phyloP scores from a whole-genome alignment of 2,329 filamentous ascomycete species.

The Diaporthe sp. region DNA sequence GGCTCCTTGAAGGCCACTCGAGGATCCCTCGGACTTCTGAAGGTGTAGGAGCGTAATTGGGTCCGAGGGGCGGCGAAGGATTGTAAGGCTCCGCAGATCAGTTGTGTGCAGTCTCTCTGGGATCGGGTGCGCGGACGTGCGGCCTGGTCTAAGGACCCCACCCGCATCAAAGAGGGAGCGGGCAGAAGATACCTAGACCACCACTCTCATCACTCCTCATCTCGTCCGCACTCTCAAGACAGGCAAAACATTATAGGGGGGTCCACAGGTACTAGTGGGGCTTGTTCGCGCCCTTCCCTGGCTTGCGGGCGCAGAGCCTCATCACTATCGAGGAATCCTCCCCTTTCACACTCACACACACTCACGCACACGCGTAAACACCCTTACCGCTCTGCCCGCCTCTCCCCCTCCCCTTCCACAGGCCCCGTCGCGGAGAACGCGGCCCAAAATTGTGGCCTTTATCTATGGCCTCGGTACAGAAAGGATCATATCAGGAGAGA shows the following conservation, averaged over 20 bases:
- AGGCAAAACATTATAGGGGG: background rate
- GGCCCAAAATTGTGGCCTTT: background rate
- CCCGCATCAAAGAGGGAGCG: slow-evolving; percentile 2
- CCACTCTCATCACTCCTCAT: background rate
- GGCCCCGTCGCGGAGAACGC: background rate
- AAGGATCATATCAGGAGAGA: background rate
- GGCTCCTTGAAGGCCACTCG: background rate
- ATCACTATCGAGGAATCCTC: background rate
- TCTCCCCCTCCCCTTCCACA: background rate
- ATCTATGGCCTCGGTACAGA: background rate
- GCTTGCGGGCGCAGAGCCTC: slow-evolving; percentile 22
- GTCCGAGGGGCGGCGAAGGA: slow-evolving; percentile 26
- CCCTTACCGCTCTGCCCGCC: background rate
- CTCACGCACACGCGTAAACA: background rate
- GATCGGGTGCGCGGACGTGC: slow-evolving; percentile 24
- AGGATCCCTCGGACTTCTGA: background rate
- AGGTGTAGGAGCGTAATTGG: slow-evolving; percentile 2
- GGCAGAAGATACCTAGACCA: background rate
- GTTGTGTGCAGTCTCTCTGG: slow-evolving; percentile 1
- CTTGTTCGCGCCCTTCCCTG: slow-evolving; percentile 4
- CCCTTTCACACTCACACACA: background rate
- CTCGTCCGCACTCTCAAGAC: background rate
- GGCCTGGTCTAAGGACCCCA: slow-evolving; percentile 1
- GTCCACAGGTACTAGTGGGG: background rate
- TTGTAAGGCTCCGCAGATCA: slow-evolving; percentile 29